A percentile compares a stretch with the other conserved stretches of the same genome.
Evolutionary conservation across 257 asterid species (phyloP).

Genomic region (Primulina tabacum): DNA sequence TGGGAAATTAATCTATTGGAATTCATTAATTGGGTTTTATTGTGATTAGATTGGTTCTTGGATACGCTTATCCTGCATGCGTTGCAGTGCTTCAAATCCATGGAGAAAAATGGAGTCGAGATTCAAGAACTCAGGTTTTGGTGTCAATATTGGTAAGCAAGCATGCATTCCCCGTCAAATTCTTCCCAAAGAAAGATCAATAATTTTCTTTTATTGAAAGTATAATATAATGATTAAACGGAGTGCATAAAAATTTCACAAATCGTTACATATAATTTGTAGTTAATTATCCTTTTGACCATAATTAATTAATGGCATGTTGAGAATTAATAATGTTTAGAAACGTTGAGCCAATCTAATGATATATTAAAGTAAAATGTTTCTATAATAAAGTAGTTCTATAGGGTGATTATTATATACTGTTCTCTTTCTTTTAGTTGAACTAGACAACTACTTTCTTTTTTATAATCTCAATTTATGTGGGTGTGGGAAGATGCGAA

Average conservation of each 20-base stretch:
- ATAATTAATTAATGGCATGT: background rate
- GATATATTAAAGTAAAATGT: slow-evolving; percentile 17
- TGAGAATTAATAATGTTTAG: background rate
- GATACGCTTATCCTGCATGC: slow-evolving; percentile 61
- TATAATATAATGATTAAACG: too few species aligned
- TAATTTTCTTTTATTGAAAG: too few species aligned
- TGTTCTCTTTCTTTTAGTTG: slow-evolving; percentile 11
- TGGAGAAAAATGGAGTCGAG: slow-evolving; percentile 46
- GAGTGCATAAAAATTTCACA: too few species aligned
- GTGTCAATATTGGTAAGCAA: slow-evolving; percentile 54
- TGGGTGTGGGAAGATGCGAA: too few species aligned
- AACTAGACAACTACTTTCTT: slow-evolving; percentile 26
- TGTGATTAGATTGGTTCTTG: slow-evolving; percentile 36
- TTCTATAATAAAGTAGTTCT: slow-evolving; percentile 14
- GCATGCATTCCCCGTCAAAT: too few species aligned
- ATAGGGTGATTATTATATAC: background rate
- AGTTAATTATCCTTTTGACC: background rate
- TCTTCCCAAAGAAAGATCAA: background rate
- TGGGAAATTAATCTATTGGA: background rate
- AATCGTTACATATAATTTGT: background rate
- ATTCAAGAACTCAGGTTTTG: slow-evolving; percentile 48
- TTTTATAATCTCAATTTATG: background rate
- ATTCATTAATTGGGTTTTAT: background rate
- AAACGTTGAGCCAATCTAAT: slow-evolving; percentile 24
- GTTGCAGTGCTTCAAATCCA: slow-evolving; percentile 45